Percentiles rank a stretch among this genome's conserved stretches.
These are phyloP conservation scores for Kodamaea derodonti DNA, from an alignment of 1,139 yeast genomes.

Conservation along the genomic window DNA sequence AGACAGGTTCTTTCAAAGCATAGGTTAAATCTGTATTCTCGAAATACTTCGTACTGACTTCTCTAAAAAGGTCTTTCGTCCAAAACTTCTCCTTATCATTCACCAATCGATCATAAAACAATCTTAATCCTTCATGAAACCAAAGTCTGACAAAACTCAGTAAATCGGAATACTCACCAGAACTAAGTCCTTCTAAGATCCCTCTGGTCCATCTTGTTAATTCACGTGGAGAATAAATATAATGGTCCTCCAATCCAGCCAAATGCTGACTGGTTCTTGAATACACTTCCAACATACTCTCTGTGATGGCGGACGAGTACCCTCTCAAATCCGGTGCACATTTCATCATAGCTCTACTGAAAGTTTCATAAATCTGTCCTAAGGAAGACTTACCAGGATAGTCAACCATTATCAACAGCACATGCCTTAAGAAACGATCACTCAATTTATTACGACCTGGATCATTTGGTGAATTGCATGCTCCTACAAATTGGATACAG, in stretches of 20 bases:
- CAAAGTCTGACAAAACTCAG: slow-evolving; percentile 58
- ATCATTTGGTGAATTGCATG: slow-evolving; percentile 88
- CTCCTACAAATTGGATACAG: slow-evolving; percentile 82
- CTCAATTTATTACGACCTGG: slow-evolving; percentile 65
- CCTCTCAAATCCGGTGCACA: slow-evolving; percentile 61
- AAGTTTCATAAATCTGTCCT: slow-evolving; percentile 60
- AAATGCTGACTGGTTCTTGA: slow-evolving; percentile 38
- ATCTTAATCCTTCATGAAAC: slow-evolving; percentile 78
- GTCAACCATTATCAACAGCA: slow-evolving; percentile 68
- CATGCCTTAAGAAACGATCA: slow-evolving; percentile 67
- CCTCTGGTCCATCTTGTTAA: slow-evolving; percentile 86
- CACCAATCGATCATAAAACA: slow-evolving; percentile 72
- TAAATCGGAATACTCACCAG: slow-evolving; percentile 31
- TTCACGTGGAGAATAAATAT: slow-evolving; percentile 86
- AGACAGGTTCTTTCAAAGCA: slow-evolving; percentile 47
- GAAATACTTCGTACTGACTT: slow-evolving; percentile 39
- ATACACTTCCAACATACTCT: slow-evolving; percentile 69
- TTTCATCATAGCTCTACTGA: slow-evolving; percentile 56
- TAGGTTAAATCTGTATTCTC: slow-evolving; percentile 39
- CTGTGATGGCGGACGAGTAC: slow-evolving; percentile 49
- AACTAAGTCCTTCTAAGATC: slow-evolving; percentile 53
- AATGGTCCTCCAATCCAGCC: slow-evolving; percentile 47
- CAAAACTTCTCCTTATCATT: slow-evolving; percentile 44
- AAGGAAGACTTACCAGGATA: slow-evolving; percentile 72
- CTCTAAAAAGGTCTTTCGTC: slow-evolving; percentile 45